Evolutionary conservation across 352 stramenopile species (phyloP), one percentile per base, ranked within the genome.

Genomic region (Globisporangium heterothallicum): DNA sequence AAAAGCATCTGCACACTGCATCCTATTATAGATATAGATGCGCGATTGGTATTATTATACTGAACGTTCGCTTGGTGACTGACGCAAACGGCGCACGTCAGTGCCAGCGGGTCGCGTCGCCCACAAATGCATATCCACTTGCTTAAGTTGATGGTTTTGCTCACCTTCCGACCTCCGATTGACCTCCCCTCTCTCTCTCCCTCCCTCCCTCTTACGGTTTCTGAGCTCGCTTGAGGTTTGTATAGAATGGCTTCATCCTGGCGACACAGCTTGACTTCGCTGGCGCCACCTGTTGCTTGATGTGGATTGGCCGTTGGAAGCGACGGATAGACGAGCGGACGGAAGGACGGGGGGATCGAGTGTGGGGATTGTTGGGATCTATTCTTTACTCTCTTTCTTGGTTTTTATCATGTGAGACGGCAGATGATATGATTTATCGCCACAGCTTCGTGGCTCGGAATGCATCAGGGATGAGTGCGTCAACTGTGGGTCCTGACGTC

Each of bases 231-330:
- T 7, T 25, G 40, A 22, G 4, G 40, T 27, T 21, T 27, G 13
- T 29, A 7, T 6, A 19, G 16, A 35, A 54, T 54, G 48, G 48
- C 48, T 53, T 34, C 47, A 53, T 36, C 26, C 22, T 45, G 46
- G 46, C 46, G 46, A 27, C 49, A 47, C 35, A n/a, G 27, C 36
- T 40, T 48, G 38, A 56, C 36, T 57, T 57, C 50, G 48, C 48
- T 45, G 48, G 3, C 35, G 48, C 48, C 48, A 54, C 48, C 25
- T 54, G 48, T 46, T n/a, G n/a, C n/a, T n/a, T n/a, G n/a, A n/a
- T n/a, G n/a, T n/a, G n/a, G n/a, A n/a, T n/a, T n/a, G n/a, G n/a
- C n/a, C n/a, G n/a, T n/a, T n/a, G n/a, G 35, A 43, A 54, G 35
- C 48, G 48, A 54, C 48, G 48, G 21, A 35, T 26, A 46, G 43